phyloP scores from a whole-genome alignment of 2,329 filamentous ascomycete species.

The Nannizziopsis barbatae region DNA sequence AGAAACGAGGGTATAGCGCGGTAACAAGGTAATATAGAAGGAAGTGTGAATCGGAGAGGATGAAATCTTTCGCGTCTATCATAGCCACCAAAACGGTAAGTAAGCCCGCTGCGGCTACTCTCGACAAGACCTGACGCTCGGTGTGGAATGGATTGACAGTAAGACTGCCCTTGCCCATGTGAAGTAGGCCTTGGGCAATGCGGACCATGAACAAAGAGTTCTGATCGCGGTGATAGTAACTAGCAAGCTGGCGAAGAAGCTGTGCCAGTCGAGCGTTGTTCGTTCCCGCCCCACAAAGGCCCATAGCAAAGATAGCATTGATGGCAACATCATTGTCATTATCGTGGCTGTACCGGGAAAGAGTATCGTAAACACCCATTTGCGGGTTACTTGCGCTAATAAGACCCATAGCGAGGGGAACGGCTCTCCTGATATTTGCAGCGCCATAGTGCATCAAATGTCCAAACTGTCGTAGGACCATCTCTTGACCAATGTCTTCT shows the following conservation, averaged over 20 bases:
- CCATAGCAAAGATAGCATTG: conserved; percentile 99
- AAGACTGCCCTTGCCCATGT: conserved; percentile 98
- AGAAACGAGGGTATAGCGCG: conserved; percentile 92
- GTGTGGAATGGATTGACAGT: conserved; percentile 98
- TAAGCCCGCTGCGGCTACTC: conserved; percentile 78
- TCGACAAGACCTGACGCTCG: conserved; percentile 86
- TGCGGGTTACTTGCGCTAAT: conserved; percentile 97
- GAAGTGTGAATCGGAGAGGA: conserved; percentile 67
- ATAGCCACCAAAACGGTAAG: conserved; percentile 83
- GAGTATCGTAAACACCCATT: conserved; percentile 98
- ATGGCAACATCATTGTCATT: conserved; percentile 97
- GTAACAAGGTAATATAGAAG: conserved; percentile 95
- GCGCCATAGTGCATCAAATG: conserved; percentile 99
- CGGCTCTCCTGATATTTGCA: conserved; percentile 89
- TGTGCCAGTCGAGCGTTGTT: conserved; percentile 97
- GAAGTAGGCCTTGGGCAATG: conserved; percentile 90
- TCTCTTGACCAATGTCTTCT: conserved; percentile 95
- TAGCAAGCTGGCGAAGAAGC: conserved; percentile 83
- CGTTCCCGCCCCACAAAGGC: conserved; percentile 86
- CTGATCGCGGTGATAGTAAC: conserved; percentile 95
- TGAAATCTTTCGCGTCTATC: conserved; percentile 86
- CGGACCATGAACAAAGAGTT: conserved; percentile 98
- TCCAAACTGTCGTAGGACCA: conserved; percentile 94
- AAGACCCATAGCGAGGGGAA: conserved; percentile 90
- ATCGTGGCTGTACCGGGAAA: conserved; percentile 96